A percentile compares a stretch with the other conserved stretches of the same genome.
Conservation (phyloP, 768 basidiomycete species). For the Podaxis rugospora region DNA sequence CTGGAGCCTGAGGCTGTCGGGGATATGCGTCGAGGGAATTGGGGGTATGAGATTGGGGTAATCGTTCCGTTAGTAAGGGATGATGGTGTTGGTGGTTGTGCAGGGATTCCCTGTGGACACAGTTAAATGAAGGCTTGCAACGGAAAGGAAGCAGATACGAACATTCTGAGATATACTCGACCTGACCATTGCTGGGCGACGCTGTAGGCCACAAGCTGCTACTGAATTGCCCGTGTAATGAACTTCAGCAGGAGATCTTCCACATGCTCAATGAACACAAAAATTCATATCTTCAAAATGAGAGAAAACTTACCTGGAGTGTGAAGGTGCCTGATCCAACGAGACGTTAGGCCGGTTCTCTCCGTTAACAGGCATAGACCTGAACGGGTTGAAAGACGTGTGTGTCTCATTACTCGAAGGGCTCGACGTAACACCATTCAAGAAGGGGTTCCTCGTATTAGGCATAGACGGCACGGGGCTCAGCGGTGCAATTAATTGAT, state of each 20-base stretch:
- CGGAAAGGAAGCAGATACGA: conserved; percentile 40
- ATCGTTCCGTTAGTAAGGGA: conserved; percentile 31
- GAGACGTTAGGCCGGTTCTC: conserved; percentile 31
- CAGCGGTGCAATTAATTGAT: neutral
- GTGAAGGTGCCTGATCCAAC: conserved; percentile 34
- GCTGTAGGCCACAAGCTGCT: conserved; percentile 19
- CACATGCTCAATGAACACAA: neutral
- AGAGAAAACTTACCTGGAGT: conserved; percentile 33
- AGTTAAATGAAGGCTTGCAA: conserved; percentile 21
- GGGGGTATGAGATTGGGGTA: conserved; percentile 40
- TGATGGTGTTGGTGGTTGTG: conserved; percentile 24
- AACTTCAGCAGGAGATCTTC: conserved; percentile 39
- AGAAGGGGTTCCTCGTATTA: conserved; percentile 24
- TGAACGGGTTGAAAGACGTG: conserved; percentile 9
- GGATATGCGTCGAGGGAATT: conserved; percentile 28
- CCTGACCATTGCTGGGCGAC: conserved; percentile 39
- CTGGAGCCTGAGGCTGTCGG: conserved; percentile 20
- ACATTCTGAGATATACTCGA: conserved; percentile 26
- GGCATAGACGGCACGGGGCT: conserved; percentile 1
- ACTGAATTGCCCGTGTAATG: conserved; percentile 20
- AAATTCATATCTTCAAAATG: neutral
- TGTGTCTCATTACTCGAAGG: neutral
- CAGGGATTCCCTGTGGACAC: conserved; percentile 14
- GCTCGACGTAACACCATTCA: conserved; percentile 9
- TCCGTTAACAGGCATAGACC: conserved; percentile 13